phyloP scores from a whole-genome alignment of 2,329 filamentous ascomycete species.

The Colletotrichum chrysophilum region DNA sequence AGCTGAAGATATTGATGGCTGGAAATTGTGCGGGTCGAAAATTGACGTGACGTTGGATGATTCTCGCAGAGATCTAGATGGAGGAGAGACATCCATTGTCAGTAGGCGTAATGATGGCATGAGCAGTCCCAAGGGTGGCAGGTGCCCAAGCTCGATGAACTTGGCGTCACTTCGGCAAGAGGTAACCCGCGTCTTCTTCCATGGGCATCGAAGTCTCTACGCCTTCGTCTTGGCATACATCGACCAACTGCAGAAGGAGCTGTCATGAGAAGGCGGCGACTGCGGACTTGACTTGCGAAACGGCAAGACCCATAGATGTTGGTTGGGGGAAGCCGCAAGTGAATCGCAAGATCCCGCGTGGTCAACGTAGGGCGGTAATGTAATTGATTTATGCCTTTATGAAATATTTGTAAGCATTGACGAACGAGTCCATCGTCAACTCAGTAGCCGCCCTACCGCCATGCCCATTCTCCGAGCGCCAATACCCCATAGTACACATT shows the following conservation, averaged over 20 bases:
- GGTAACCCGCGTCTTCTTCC: background rate
- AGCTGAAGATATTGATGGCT: background rate
- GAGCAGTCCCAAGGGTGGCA: background rate
- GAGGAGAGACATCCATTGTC: background rate
- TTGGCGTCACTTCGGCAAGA: background rate
- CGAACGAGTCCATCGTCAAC: background rate
- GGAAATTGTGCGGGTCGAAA: background rate
- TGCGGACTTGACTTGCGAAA: background rate
- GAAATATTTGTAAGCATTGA: background rate
- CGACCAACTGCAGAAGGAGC: background rate
- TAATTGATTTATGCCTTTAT: background rate
- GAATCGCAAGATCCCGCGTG: background rate
- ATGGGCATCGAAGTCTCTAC: background rate
- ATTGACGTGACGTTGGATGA: background rate
- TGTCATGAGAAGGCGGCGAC: background rate
- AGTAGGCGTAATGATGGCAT: background rate
- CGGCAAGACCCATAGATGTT: background rate
- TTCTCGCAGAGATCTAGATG: background rate
- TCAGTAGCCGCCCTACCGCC: background rate
- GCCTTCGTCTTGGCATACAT: background rate
- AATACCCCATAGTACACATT: conserved; percentile 1
- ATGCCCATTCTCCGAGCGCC: background rate
- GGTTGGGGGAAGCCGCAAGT: background rate
- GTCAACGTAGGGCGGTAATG: background rate
- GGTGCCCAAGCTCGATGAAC: background rate